Evolutionary conservation across 176 grass and related monocot genomes (phyloP), one percentile per base, ranked within the genome.

Genomic region (Aechmea fasciata): DNA sequence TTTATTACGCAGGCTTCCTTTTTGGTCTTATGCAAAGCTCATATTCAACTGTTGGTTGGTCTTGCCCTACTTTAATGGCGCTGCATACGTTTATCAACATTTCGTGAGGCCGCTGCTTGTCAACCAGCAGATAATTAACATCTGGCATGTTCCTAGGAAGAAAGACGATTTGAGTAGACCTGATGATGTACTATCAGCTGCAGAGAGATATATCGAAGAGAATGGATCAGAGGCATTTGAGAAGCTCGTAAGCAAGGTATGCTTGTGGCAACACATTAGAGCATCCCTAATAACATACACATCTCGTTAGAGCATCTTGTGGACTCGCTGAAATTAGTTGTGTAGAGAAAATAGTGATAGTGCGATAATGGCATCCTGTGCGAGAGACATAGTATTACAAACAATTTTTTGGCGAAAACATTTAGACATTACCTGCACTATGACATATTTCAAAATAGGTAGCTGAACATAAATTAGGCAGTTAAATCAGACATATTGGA

Each of bases 31-130:
- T 73, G 89, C 80, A 78, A 99, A 99, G 57, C 29, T 99, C 66
- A 79, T 90, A 69, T 93, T 99, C 69, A 99, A 83, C 71, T 88
- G 89, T 61, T 99, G 89, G 94, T 71, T 99, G 82, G 94, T 99
- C 61, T 85, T 99, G 48, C 94, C 94, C 54, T 89, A 82, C 72
- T 99, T 99, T 67, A 79, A 77, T 41, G 94, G 94, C 53, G 94
- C 94, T 49, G 87, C 89, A 53, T 88, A 88, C 88, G 87, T 99
- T 70, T 99, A 93, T n/a, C 70, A 99, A 24, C 77, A 93, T 70
- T 99, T 99, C 73, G 94, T 90, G 71, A 83, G 89, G 62, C 89
- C 84, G 71, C 61, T 90, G 61, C 64, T 93, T 71, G 52, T 93
- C 50, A 90, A 99, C 68, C 80, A 80, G 29, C 87, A 93, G 81